These are phyloP conservation scores for Puccinia hordei DNA, from an alignment of 1,284 basidiomycete species.

Conservation along the genomic window DNA sequence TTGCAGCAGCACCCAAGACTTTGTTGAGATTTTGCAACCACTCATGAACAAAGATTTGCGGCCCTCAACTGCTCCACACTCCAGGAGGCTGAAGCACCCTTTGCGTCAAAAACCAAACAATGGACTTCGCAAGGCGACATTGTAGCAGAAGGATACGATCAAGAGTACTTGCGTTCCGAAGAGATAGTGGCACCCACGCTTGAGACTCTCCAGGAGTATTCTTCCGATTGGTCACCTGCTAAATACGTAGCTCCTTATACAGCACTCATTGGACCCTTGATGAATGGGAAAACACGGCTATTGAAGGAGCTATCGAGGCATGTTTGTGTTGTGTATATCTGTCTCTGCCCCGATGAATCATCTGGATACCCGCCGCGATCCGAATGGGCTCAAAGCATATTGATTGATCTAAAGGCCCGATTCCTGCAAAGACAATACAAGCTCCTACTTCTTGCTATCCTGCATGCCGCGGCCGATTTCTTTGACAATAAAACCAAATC, in stretches of 20 bases:
- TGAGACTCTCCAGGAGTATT: no score
- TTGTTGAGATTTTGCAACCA: not conserved
- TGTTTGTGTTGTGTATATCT: no score
- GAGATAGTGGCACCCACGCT: no score
- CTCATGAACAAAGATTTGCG: not conserved
- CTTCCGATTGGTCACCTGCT: no score
- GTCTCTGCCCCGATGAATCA: not conserved
- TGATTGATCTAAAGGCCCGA: not conserved
- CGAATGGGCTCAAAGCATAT: not conserved
- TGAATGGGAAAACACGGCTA: not conserved
- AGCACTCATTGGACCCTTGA: not conserved
- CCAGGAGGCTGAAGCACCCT: not conserved
- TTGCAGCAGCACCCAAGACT: no score
- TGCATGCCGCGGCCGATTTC: no score
- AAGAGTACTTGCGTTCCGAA: no score
- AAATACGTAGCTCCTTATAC: constrained; percentile 5
- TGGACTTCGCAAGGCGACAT: not conserved
- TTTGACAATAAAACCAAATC: no score
- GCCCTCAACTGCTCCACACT: not conserved
- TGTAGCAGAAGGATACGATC: not conserved
- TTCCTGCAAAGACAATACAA: not conserved
- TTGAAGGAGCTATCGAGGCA: constrained; percentile 4
- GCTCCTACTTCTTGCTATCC: not conserved
- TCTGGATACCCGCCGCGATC: constrained; percentile 10
- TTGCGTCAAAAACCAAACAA: not conserved